Conservation (phyloP, 208 protist genomes). For the Strigomonas culicis region DNA sequence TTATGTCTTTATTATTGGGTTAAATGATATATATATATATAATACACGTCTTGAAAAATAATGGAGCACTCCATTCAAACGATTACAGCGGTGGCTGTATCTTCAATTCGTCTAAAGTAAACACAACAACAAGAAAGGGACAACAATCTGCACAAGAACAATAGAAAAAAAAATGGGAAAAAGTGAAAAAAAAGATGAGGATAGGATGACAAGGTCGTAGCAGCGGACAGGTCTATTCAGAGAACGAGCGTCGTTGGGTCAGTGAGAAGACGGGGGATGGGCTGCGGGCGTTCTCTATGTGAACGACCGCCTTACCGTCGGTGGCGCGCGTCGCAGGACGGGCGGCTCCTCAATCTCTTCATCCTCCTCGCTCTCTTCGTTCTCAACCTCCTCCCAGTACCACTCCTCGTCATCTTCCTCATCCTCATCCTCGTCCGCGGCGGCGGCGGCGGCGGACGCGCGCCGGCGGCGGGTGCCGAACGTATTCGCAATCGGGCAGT, state of each 20-base stretch:
- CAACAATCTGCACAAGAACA: neutral
- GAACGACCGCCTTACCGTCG: too few species aligned
- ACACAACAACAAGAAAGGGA: neutral
- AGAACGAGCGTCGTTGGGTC: too few species aligned
- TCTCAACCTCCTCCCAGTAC: constrained; percentile 36
- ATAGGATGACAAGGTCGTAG: too few species aligned
- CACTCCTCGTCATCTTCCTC: constrained; percentile 32
- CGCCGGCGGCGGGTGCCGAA: constrained; percentile 20
- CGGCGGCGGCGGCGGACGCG: constrained; percentile 3
- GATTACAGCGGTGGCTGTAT: neutral
- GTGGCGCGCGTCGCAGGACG: neutral
- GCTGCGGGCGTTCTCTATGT: too few species aligned
- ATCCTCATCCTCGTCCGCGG: constrained; percentile 15
- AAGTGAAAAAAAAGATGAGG: constrained; percentile 1
- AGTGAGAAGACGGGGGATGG: too few species aligned
- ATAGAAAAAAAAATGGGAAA: constrained; percentile 5
- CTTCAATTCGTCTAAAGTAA: neutral
- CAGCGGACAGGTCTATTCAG: too few species aligned
- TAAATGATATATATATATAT: neutral
- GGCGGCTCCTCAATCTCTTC: constrained; percentile 17
- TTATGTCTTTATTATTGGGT: neutral
- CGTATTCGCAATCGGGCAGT: constrained; percentile 31
- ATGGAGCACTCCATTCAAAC: neutral
- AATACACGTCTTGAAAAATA: neutral
- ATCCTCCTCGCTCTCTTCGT: constrained; percentile 20